Evolutionary conservation across 2,329 filamentous ascomycete species (phyloP), one percentile per base, ranked within the genome.

Genomic region (Epichloe hybrida): DNA sequence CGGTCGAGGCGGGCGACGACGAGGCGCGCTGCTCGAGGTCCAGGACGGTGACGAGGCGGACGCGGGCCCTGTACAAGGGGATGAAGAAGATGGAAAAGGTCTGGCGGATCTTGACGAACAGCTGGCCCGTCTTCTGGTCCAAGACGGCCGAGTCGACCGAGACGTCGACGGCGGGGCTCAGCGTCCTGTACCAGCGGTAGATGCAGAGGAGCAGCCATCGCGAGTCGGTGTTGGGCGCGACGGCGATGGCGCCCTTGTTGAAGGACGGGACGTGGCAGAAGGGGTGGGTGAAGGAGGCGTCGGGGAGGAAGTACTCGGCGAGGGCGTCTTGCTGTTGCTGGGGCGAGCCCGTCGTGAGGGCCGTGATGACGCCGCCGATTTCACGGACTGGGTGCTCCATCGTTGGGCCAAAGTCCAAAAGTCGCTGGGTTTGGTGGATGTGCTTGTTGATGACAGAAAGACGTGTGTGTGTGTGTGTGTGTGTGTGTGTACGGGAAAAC

Each of bases 161-260:
- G 12, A 91, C 68, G 42, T 82, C 74, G 56, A 93, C 86, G 17
- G 73, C 70, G 0, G 89, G 89, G 54, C 82, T 88, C 62, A 95
- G 72, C 56, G 91, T 84, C 61, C 88, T 87, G 67, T 94, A 91
- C 86, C 85, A 90, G 40, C 81, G 79, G 61, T 88, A 94, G 51
- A 95, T 83, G 57, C 75, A 73, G 46, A 77, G 69, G 17, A 94
- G 73, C 5, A 86, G 62, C 67, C 74, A 80, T 42, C 86, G 75
- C 9, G 85, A 90, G 55, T 83, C 78, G 23, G 78, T 50, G 1
- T 60, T 58, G 7, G 66, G 64, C 0, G 71, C 56, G 2, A 73
- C 58, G 1, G 72, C 74, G 1, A 77, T 48, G 2, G 61, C 52
- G 34, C 67, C 56, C 17, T 70, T 62, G 4, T 64, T 61, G 56